phyloP scores from a whole-genome alignment of 1,139 yeast genomes.

The Zygoascus meyerae region DNA sequence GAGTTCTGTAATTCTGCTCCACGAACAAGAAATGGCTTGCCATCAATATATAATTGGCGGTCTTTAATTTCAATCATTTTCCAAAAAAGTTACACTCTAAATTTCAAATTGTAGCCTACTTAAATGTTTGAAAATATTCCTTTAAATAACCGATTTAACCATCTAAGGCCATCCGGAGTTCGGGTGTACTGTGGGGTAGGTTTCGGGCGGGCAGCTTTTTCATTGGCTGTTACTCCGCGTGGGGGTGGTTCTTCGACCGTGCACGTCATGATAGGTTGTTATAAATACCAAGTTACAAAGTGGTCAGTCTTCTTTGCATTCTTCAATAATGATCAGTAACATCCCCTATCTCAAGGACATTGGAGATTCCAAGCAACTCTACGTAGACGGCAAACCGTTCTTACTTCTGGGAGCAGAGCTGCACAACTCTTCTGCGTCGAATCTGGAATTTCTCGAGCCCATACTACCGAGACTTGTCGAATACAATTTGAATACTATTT shows the following conservation, averaged over 20 bases:
- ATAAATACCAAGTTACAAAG: no score
- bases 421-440: conserved; percentile 13
- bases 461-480: conserved; percentile 10
- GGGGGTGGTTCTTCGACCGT: not conserved
- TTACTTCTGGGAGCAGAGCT: conserved; percentile 15
- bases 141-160: not conserved
- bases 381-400: conserved; percentile 14
- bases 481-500: conserved; percentile 13
- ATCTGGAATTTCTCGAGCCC: conserved; percentile 10
- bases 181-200: not conserved
- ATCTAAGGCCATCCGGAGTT: no score
- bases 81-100: no score
- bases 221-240: not conserved
- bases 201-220: not conserved
- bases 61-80: not conserved
- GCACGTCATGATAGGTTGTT: no score
- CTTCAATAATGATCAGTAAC: not conserved
- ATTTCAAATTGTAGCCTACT: no score
- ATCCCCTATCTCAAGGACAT: conserved; percentile 9
- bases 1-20: conserved; percentile 17
- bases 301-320: not conserved
- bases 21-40: conserved; percentile 11
- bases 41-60: conserved; percentile 7
- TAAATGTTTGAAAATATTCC: no score
- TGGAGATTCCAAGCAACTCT: conserved; percentile 16